Evolutionary conservation across 1,284 basidiomycete genomes (phyloP).

Genomic region (Moesziomyces sp.): DNA sequence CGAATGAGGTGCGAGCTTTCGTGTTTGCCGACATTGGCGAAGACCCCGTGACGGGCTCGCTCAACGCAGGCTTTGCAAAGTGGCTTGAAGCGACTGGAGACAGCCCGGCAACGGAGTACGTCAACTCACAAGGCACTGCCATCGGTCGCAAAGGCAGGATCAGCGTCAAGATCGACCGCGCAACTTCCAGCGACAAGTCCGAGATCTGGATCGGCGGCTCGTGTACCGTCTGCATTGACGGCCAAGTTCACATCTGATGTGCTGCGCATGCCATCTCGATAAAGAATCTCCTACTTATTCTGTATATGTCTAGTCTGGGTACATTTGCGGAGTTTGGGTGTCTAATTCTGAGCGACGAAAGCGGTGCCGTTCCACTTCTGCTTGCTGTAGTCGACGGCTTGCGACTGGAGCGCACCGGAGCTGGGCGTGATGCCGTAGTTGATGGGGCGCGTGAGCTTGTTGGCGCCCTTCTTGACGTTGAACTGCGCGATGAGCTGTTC

Average conservation of each 20-base stretch:
- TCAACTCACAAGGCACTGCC: slow-evolving; percentile 45
- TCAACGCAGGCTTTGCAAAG: slow-evolving; percentile 56
- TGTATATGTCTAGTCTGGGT: no score
- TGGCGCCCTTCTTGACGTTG: slow-evolving; percentile 69
- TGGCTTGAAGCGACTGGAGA: slow-evolving; percentile 45
- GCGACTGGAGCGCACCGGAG: slow-evolving; percentile 43
- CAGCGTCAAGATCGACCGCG: slow-evolving; percentile 25
- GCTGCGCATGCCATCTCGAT: background rate
- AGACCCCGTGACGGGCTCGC: slow-evolving; percentile 61
- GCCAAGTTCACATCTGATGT: slow-evolving; percentile 23
- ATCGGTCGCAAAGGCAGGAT: slow-evolving; percentile 49
- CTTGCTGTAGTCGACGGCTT: slow-evolving; percentile 45
- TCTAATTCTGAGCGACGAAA: slow-evolving; percentile 22
- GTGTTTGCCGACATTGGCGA: slow-evolving; percentile 39
- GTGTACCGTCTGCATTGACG: slow-evolving; percentile 46
- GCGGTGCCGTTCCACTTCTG: slow-evolving; percentile 54
- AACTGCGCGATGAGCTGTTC: slow-evolving; percentile 67
- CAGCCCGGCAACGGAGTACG: slow-evolving; percentile 30
- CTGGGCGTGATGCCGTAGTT: slow-evolving; percentile 68
- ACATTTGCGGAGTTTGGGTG: no score
- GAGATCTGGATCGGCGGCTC: slow-evolving; percentile 54
- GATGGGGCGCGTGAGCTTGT: slow-evolving; percentile 74
- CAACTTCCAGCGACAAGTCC: slow-evolving; percentile 5
- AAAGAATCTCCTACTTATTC: no score
- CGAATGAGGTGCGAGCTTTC: slow-evolving; percentile 52